These are phyloP conservation scores for Sicyos baderoa DNA, from an alignment of 306 rosid species.

Conservation along the genomic window DNA sequence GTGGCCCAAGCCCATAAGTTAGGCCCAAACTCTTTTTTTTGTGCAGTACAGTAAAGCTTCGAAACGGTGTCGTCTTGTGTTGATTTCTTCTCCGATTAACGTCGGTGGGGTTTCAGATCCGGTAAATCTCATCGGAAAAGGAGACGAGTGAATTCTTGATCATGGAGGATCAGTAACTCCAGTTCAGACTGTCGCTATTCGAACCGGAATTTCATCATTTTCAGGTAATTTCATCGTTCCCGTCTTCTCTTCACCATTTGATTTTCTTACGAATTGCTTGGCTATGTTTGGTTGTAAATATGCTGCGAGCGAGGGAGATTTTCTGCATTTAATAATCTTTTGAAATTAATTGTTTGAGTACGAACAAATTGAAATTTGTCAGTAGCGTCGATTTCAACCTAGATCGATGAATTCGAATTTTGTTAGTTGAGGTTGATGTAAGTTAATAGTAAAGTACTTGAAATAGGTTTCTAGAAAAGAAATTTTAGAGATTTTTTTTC, in stretches of 20 bases:
- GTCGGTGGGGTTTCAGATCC: background rate
- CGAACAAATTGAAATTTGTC: background rate
- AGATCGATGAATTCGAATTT: background rate
- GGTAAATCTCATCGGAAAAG: slow-evolving; percentile 1
- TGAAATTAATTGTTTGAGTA: background rate
- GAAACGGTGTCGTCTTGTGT: background rate
- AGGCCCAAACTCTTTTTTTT: background rate
- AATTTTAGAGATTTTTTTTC: background rate
- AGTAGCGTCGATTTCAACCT: background rate
- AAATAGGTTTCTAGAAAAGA: background rate
- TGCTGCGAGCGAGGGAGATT: background rate
- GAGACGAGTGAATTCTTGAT: background rate
- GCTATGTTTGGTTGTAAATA: background rate
- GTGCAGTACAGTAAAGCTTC: background rate
- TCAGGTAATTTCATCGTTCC: slow-evolving; percentile 2
- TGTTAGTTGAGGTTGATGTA: background rate
- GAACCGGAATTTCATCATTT: background rate
- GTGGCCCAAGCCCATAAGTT: background rate
- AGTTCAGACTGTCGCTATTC: background rate
- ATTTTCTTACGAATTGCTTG: background rate
- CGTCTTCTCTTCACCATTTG: background rate
- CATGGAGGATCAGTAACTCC: background rate
- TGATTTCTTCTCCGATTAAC: background rate
- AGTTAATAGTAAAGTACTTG: background rate
- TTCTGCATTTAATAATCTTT: background rate